Base-by-base conservation (phyloP, 257 asterid genomes). In the Orobanche coerulescens region DNA sequence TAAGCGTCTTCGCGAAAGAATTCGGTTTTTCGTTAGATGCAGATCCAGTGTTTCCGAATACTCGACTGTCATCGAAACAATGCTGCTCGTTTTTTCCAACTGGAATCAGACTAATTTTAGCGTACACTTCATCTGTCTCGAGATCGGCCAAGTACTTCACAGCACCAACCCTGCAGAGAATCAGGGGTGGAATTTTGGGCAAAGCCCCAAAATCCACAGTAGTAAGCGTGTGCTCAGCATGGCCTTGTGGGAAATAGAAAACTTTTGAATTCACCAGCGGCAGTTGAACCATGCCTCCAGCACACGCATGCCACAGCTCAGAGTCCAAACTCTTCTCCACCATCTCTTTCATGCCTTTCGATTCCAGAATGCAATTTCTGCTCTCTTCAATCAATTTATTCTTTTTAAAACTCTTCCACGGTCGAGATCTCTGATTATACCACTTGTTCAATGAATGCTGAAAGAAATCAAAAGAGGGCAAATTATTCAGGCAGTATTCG, bases 161-260 rank as follows among this genome's bases (percentile, higher is more conserved):
- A 26, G 74, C 58, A 48, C 61, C 67, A n/a, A 75, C 84, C 16
- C 78, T 66, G 68, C 87, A 81, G 68, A 65, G 87, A 18, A 78
- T 58, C 68, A 70, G 26, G 24, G 86, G 74, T 28, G 82, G 81
- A 34, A 81, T 58, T 39, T 68, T 72, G 2, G 81, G 78, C 68
- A 75, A 33, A n/a, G 73, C 61, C 18, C 79, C 78, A 36, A 75
- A 81, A 64, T 78, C 82, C 6, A 75, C 80, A n/a, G 73, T 30
- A 1, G 75, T 18, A 12, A 73, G 75, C 2, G 81, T 67, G 68
- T 73, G 83, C 63, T 81, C 87, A 2, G 83, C 81, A 22, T 81
- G 80, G 13, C 87, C 87, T 58, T 81, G 87, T 1, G 87, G 84
- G 76, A 81, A 81, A 68, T 81, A 81, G 70, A 72, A 77, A 1